Percentiles rank a stretch among this genome's conserved stretches.
Conservation (phyloP, 192 early-diverging fungal species). For the Coemansia sp. region DNA sequence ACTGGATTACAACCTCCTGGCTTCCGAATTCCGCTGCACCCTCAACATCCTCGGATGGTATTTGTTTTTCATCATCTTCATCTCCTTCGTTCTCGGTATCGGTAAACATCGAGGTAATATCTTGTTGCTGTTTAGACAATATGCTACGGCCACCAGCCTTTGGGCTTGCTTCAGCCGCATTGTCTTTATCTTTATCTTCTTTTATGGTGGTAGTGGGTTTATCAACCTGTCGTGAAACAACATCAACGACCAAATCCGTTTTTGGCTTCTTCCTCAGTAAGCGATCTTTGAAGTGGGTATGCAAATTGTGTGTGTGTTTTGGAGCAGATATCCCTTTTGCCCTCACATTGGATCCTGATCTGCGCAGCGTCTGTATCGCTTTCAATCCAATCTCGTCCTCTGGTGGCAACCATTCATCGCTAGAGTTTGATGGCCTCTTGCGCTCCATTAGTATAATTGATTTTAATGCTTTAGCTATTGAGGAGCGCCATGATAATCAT, state of each 20-base stretch:
- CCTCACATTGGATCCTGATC: background rate
- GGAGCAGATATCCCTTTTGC: too few relatives aligned
- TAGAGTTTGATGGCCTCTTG: background rate
- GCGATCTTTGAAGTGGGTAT: too few relatives aligned
- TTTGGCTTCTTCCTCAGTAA: background rate
- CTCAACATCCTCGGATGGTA: background rate
- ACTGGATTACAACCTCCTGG: too few relatives aligned
- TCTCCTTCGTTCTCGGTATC: conserved; percentile 4
- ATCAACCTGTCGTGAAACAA: too few relatives aligned
- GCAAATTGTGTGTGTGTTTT: too few relatives aligned
- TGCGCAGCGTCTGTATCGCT: conserved; percentile 16
- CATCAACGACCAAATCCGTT: background rate
- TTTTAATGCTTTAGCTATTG: too few relatives aligned
- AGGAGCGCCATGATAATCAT: too few relatives aligned
- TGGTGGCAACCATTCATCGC: conserved; percentile 24
- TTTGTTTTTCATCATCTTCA: background rate
- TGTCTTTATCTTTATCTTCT: too few relatives aligned
- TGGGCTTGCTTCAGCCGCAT: too few relatives aligned
- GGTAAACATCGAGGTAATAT: conserved; percentile 33
- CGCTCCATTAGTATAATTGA: too few relatives aligned
- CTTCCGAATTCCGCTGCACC: background rate
- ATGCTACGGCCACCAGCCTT: background rate
- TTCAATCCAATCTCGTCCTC: conserved; percentile 25
- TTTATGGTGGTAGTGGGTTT: too few relatives aligned
- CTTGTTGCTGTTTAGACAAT: conserved; percentile 1